Evolutionary conservation across 306 rosid species (phyloP).

Genomic region (Bauhinia variegata): DNA sequence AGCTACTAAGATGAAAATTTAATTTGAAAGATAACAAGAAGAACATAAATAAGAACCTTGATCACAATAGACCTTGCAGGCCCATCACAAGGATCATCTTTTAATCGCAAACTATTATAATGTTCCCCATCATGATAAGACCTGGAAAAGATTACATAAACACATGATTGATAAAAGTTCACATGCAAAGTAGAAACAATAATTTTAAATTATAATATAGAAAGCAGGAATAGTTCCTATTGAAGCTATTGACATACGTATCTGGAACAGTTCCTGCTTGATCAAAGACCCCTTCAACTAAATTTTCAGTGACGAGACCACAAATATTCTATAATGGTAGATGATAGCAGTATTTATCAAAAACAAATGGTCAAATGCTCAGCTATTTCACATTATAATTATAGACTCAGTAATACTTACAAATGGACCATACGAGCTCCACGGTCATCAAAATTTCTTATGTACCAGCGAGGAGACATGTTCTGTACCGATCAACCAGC

Average conservation of each 20-base stretch:
- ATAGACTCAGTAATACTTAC: conserved; percentile 56
- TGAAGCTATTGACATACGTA: conserved; percentile 13
- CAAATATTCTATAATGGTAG: not conserved
- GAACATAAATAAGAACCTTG: conserved; percentile 51
- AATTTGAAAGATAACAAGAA: conserved; percentile 14
- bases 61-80: conserved; percentile 73
- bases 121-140: conserved; percentile 88
- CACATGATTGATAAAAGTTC: conserved; percentile 19
- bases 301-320: not conserved
- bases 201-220: conserved; percentile 13
- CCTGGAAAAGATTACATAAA: conserved; percentile 45
- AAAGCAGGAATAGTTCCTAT: conserved; percentile 21
- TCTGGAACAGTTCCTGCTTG: not conserved
- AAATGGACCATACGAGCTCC: conserved; percentile 73
- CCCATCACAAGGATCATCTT: conserved; percentile 76
- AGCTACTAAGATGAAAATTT: conserved; percentile 16
- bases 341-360: not conserved
- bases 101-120: conserved; percentile 75
- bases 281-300: not conserved
- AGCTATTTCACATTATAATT: conserved; percentile 15
- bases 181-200: conserved; percentile 24
- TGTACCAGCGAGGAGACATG: conserved; percentile 90
- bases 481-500: conserved; percentile 52
- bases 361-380: conserved; percentile 7
- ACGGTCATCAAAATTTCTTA: conserved; percentile 63